These are phyloP conservation scores for Spizellomyces punctatus DNA, from an alignment of 192 early-diverging fungal genomes.

Conservation along the genomic window DNA sequence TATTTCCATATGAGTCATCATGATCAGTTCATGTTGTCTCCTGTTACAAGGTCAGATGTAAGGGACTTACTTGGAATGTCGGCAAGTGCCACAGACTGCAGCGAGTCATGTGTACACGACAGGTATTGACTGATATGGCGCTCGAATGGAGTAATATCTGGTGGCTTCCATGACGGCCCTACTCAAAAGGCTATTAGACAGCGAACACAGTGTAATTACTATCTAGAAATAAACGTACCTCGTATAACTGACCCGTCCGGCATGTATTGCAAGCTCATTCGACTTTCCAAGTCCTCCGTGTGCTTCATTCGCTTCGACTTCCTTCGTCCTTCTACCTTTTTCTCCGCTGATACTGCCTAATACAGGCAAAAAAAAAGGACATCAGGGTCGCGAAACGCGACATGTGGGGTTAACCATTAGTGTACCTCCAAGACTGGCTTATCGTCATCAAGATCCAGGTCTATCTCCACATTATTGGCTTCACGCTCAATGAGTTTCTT, in stretches of 20 bases:
- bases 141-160: slow-evolving; percentile 29
- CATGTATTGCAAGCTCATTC: slow-evolving; percentile 11
- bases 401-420: too few relatives aligned
- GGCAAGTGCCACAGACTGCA: slow-evolving; percentile 2
- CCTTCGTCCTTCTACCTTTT: neutral
- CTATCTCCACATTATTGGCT: slow-evolving; percentile 33
- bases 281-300: slow-evolving; percentile 27
- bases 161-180: neutral
- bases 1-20: slow-evolving; percentile 23
- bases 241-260: slow-evolving; percentile 24
- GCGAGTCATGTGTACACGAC: slow-evolving; percentile 2
- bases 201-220: too few relatives aligned
- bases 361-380: too few relatives aligned
- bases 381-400: too few relatives aligned
- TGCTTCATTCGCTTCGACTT: slow-evolving; percentile 31
- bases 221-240: neutral
- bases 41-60: too few relatives aligned
- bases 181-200: too few relatives aligned
- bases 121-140: slow-evolving; percentile 38
- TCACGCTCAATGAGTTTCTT: slow-evolving; percentile 72
- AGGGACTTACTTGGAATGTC: slow-evolving; percentile 24
- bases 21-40: slow-evolving; percentile 16
- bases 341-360: too few relatives aligned
- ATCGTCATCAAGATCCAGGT: neutral
- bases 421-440: too few relatives aligned